Evolutionary conservation across 116 monocot genomes (phyloP).

Genomic region (Papilionanthe hybrid): DNA sequence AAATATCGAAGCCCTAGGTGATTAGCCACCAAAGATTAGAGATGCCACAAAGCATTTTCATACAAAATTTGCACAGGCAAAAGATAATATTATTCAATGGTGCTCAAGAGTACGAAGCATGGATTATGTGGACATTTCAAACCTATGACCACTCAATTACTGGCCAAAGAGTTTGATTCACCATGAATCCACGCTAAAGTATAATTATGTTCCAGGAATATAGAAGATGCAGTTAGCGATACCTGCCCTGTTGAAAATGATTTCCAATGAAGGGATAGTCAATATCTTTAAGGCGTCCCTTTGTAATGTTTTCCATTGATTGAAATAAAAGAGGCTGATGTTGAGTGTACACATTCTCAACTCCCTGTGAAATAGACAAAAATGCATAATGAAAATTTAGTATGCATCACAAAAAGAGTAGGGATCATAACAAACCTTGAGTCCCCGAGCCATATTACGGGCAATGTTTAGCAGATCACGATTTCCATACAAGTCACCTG

Average conservation of each 20-base stretch:
- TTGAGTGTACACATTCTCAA: conserved; percentile 98
- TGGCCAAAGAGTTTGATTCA: too few species aligned
- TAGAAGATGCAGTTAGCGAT: not conserved
- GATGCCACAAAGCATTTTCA: too few species aligned
- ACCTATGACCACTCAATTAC: too few species aligned
- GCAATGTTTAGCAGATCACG: conserved; percentile 95
- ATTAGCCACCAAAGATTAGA: too few species aligned
- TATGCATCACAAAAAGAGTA: not conserved
- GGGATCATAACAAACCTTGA: conserved; percentile 56
- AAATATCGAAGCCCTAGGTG: too few species aligned
- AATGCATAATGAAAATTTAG: conserved; percentile 6
- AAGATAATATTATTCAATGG: too few species aligned
- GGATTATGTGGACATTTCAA: too few species aligned
- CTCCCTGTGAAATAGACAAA: conserved; percentile 51
- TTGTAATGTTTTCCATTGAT: conserved; percentile 87
- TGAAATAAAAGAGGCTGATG: conserved; percentile 97
- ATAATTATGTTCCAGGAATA: too few species aligned
- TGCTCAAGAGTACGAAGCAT: too few species aligned
- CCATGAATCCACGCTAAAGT: too few species aligned
- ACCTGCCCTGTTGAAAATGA: conserved; percentile 97
- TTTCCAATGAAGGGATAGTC: conserved; percentile 96
- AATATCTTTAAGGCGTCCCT: conserved; percentile 74
- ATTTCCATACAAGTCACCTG: conserved; percentile 89
- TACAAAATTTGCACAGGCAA: too few species aligned
- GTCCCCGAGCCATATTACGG: conserved; percentile 95